These are phyloP conservation scores for Boechera divaricarpa DNA, from an alignment of 345 rosid species.

Conservation along the genomic window DNA sequence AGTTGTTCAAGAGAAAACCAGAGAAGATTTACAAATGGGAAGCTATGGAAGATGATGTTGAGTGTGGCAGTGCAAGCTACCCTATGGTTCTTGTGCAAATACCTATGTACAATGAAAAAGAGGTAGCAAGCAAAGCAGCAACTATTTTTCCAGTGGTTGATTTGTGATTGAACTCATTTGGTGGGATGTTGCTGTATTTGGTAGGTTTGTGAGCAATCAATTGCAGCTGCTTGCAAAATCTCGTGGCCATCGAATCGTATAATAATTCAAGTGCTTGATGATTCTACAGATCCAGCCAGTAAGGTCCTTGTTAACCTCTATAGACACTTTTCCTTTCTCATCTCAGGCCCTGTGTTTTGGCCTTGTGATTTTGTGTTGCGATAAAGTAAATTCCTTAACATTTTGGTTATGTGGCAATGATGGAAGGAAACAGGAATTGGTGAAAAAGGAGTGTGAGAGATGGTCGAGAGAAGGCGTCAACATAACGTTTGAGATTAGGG, in stretches of 20 bases:
- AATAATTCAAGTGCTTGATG: constrained; percentile 72
- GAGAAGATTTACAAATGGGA: constrained; percentile 54
- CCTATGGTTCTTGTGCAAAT: constrained; percentile 65
- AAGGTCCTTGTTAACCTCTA: constrained; percentile 57
- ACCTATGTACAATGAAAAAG: constrained; percentile 61
- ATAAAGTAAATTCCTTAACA: constrained; percentile 27
- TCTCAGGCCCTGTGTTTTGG: constrained; percentile 9
- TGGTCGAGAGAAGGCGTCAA: constrained; percentile 45
- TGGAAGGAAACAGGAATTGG: constrained; percentile 47
- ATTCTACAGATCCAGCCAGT: constrained; percentile 65
- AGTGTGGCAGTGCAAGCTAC: constrained; percentile 46
- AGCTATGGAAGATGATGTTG: constrained; percentile 53
- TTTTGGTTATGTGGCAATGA: constrained; percentile 32
- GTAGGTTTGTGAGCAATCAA: constrained; percentile 69
- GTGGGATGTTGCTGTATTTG: constrained; percentile 16
- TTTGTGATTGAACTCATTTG: background rate
- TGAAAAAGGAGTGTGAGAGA: constrained; percentile 45
- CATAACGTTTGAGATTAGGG: constrained; percentile 47
- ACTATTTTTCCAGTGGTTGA: background rate
- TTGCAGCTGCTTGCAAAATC: constrained; percentile 69
- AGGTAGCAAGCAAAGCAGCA: constrained; percentile 43
- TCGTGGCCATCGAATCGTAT: constrained; percentile 65
- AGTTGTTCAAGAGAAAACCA: constrained; percentile 51
- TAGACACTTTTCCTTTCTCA: constrained; percentile 20
- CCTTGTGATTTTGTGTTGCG: background rate